These are phyloP conservation scores for Hawksworthiomyces lignivorus DNA, from an alignment of 2,329 filamentous ascomycete genomes.

Conservation along the genomic window DNA sequence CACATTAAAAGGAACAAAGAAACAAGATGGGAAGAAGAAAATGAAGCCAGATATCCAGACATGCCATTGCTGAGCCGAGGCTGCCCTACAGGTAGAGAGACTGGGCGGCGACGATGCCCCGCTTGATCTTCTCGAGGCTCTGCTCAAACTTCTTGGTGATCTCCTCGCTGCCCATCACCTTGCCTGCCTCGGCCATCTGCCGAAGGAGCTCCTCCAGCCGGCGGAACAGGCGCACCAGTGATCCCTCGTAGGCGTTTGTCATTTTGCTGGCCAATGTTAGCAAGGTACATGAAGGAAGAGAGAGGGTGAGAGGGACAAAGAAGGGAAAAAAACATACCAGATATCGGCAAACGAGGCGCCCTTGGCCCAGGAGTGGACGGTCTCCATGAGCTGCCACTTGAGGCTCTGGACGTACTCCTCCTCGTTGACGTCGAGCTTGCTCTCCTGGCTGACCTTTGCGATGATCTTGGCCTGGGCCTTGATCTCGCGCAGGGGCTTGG, in stretches of 20 bases:
- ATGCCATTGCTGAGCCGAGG: too few relatives aligned
- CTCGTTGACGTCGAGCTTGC: slow-evolving; percentile 88
- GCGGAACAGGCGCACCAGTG: slow-evolving; percentile 90
- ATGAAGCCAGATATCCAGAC: too few relatives aligned
- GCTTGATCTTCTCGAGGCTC: slow-evolving; percentile 74
- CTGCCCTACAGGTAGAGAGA: slow-evolving; percentile 77
- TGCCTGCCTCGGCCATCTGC: slow-evolving; percentile 91
- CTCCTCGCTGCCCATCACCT: slow-evolving; percentile 97
- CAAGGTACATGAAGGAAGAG: neutral
- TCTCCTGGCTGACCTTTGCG: slow-evolving; percentile 90
- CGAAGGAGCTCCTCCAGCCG: slow-evolving; percentile 87
- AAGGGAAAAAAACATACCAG: slow-evolving; percentile 57
- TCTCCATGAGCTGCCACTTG: slow-evolving; percentile 96
- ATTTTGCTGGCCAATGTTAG: slow-evolving; percentile 65
- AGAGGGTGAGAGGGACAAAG: neutral
- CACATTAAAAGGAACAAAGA: too few relatives aligned
- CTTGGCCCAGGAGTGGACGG: slow-evolving; percentile 85
- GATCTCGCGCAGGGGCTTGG: slow-evolving; percentile 79
- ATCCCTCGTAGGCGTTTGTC: slow-evolving; percentile 97
- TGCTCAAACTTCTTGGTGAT: slow-evolving; percentile 86
- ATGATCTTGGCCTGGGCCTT: slow-evolving; percentile 80
- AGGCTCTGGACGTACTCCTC: slow-evolving; percentile 86
- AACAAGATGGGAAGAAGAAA: too few relatives aligned
- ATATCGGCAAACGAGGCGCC: slow-evolving; percentile 88
- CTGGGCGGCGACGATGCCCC: slow-evolving; percentile 92